Base-by-base conservation (phyloP, 768 basidiomycete genomes). In the Lentinula sp. region DNA sequence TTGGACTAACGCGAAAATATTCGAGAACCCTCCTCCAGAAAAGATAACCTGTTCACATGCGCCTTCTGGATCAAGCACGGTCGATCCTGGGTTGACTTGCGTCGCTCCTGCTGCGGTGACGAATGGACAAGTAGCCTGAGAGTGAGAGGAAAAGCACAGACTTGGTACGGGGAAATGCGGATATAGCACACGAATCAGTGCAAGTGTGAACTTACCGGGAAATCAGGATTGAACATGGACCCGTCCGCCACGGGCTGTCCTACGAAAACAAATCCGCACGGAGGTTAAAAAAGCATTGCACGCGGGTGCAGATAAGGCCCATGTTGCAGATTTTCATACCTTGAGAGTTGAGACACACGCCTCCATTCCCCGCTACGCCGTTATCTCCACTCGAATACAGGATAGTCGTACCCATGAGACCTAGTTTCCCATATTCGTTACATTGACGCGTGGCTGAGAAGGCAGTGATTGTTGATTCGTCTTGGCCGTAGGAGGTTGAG, bases 71-170 rank as follows among this genome's bases (percentile, higher is more conserved):
- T 82, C 79, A 32, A 65, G 67, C 0, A 83, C 76, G 1, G 74
- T 77, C 8, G 76, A 73, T n/a, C 74, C 74, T 1, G 74, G 73
- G 36, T 75, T 76, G 55, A 83, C 61, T 59, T 83, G 81, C 4
- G 82, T 84, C 0, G 77, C 79, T 10, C 82, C 82, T 42, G 83
- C 79, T 6, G 82, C 75, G 18, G 82, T 82, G 28, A 83, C 68
- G 56, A 76, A 82, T 0, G 81, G 81, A 63, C 81, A 83, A 0
- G 78, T 75, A 1, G 69, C 69, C 76, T 77, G 41, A 28, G 28
- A 28, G 28, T 28, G 23, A 9, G 16, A 3, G 57, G 12, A 16
- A 57, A 58, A 45, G 49, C 8, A 5, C 8, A 4, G 33, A 13
- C 23, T 59, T 6, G 28, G 20, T 33, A 18, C 2, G 20, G 13